phyloP scores from a whole-genome alignment of 1,284 basidiomycete genomes.

The Trichosporon sp. region DNA sequence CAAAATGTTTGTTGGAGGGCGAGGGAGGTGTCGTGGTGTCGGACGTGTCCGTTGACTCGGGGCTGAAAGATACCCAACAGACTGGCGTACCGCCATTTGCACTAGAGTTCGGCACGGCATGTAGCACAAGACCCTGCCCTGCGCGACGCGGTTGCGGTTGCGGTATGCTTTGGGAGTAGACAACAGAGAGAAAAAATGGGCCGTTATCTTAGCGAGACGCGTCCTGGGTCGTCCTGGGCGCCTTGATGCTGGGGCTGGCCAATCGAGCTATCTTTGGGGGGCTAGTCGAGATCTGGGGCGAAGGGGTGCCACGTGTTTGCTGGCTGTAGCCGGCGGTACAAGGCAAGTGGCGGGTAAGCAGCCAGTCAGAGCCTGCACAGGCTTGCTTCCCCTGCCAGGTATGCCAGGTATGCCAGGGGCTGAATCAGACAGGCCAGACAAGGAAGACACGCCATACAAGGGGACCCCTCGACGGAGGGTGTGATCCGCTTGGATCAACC shows the following conservation, averaged over 20 bases:
- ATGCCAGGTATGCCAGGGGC: background rate
- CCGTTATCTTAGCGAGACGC: constrained; percentile 5
- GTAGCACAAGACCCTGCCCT: background rate
- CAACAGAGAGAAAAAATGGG: background rate
- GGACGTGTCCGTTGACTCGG: no score
- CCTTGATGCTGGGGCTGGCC: background rate
- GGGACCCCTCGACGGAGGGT: background rate
- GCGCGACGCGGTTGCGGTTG: no score
- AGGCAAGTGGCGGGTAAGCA: background rate
- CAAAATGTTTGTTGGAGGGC: background rate
- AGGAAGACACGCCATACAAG: background rate
- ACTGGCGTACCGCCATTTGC: background rate
- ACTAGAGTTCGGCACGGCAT: background rate
- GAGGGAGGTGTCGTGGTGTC: background rate
- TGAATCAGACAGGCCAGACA: background rate
- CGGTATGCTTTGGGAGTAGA: background rate
- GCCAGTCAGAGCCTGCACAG: background rate
- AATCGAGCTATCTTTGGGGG: background rate
- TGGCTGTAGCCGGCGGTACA: background rate
- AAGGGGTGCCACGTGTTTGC: background rate
- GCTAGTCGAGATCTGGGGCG: background rate
- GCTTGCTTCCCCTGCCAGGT: background rate
- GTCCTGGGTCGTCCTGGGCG: background rate
- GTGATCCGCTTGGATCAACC: constrained; percentile 9
- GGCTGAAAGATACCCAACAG: no score